A percentile compares a stretch with the other conserved stretches of the same genome.
phyloP scores from a whole-genome alignment of 768 basidiomycete genomes.

The Kwoniella mangroviensis region DNA sequence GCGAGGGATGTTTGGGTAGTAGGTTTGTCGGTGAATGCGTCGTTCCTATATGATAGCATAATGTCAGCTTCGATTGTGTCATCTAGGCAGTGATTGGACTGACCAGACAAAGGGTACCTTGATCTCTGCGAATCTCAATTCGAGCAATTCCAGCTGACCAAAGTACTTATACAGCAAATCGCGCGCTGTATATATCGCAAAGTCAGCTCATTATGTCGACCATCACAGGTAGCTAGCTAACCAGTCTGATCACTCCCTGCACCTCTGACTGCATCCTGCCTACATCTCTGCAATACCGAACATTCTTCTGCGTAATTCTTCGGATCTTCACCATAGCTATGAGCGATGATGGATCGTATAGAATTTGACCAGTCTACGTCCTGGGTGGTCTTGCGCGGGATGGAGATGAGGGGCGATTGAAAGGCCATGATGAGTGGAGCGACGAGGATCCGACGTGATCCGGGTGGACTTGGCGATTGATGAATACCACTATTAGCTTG shows the following conservation, averaged over 20 bases:
- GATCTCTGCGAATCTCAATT: conserved; percentile 94
- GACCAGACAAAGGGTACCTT: conserved; percentile 89
- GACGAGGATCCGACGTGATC: not conserved
- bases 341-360: conserved; percentile 80
- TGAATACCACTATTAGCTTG: not conserved
- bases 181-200: conserved; percentile 63
- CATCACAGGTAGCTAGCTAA: conserved; percentile 54
- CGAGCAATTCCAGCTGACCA: conserved; percentile 95
- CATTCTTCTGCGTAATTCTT: conserved; percentile 86
- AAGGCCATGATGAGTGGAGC: conserved; percentile 39
- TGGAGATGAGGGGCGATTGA: conserved; percentile 76
- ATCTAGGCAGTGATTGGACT: conserved; percentile 17
- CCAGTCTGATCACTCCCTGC: conserved; percentile 96
- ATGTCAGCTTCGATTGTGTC: not conserved
- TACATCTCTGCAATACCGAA: conserved; percentile 79
- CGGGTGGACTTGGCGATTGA: not conserved
- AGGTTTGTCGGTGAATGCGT: conserved; percentile 92
- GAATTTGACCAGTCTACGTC: conserved; percentile 96
- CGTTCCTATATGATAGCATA: conserved; percentile 63
- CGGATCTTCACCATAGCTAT: conserved; percentile 91
- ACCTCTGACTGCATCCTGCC: conserved; percentile 94
- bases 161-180: conserved; percentile 99
- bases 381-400: conserved; percentile 91
- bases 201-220: conserved; percentile 2
- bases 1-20: conserved; percentile 96